Evolutionary conservation across 2,329 filamentous ascomycete genomes (phyloP).

Genomic region (Shiraia bambusicola): DNA sequence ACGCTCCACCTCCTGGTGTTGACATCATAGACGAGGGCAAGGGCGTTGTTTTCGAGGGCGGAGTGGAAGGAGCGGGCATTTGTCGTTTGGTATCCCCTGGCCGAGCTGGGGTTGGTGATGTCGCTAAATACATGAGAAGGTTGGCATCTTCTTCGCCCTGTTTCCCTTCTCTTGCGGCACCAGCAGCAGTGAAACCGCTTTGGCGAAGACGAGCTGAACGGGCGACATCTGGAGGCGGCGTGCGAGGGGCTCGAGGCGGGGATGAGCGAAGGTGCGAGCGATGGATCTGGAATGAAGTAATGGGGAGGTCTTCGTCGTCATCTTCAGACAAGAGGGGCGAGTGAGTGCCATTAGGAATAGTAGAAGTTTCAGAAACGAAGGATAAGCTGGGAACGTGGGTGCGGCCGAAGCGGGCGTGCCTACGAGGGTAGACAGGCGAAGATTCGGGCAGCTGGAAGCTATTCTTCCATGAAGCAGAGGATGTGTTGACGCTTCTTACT

Average conservation of each 20-base stretch:
- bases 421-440: conserved; percentile 77
- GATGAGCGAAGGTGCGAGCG: conserved; percentile 69
- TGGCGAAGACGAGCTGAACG: conserved; percentile 45
- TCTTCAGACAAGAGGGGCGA: conserved; percentile 69
- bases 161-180: conserved; percentile 49
- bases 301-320: conserved; percentile 78
- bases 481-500: conserved; percentile 60
- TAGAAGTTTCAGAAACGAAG: conserved; percentile 72
- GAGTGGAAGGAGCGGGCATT: conserved; percentile 56
- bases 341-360: conserved; percentile 60
- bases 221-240: conserved; percentile 44
- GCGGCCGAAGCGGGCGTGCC: conserved; percentile 70
- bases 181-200: conserved; percentile 42
- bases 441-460: conserved; percentile 77
- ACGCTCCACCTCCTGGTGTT: conserved; percentile 67
- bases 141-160: conserved; percentile 81
- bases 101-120: conserved; percentile 83
- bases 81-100: conserved; percentile 48
- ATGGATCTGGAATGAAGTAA: conserved; percentile 68
- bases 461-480: conserved; percentile 69
- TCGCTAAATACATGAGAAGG: conserved; percentile 83
- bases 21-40: conserved; percentile 85
- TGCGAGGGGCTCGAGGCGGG: conserved; percentile 61
- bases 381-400: conserved; percentile 72
- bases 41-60: conserved; percentile 57